phyloP scores from a whole-genome alignment of 805 yeast species.

The Monosporozyma yasuniensis region DNA sequence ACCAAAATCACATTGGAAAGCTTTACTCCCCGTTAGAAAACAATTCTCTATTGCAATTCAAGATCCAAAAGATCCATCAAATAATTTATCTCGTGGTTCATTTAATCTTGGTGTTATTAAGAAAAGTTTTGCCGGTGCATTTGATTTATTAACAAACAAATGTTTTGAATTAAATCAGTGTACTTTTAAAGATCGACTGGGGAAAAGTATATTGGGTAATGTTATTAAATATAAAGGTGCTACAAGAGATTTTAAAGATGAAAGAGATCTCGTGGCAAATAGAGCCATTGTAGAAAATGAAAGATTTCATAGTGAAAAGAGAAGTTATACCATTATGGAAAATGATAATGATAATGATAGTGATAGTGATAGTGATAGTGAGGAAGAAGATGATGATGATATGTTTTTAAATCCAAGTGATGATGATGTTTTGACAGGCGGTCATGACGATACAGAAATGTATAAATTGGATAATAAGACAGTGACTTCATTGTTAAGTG shows the following conservation, averaged over 20 bases:
- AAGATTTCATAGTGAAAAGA: slow-evolving; percentile 19
- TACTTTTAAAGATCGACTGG: slow-evolving; percentile 56
- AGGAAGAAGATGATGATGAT: slow-evolving; percentile 8
- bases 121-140: slow-evolving; percentile 84
- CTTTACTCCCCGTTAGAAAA: slow-evolving; percentile 32
- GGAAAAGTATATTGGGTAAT: slow-evolving; percentile 69
- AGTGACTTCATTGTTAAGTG: slow-evolving; percentile 3
- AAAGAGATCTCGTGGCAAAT: slow-evolving; percentile 52
- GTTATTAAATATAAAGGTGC: slow-evolving; percentile 68
- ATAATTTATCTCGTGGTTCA: slow-evolving; percentile 79
- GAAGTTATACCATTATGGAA: slow-evolving; percentile 9
- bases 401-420: slow-evolving; percentile 16
- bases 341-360: slow-evolving; percentile 15
- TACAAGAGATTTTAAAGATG: slow-evolving; percentile 70
- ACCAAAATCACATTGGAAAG: slow-evolving; percentile 46
- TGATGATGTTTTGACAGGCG: slow-evolving; percentile 17
- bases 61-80: slow-evolving; percentile 77
- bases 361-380: slow-evolving; percentile 16
- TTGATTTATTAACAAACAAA: slow-evolving; percentile 59
- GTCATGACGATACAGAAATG: slow-evolving; percentile 15
- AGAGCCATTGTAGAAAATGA: slow-evolving; percentile 41
- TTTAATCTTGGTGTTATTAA: slow-evolving; percentile 71
- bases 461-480: slow-evolving; percentile 11
- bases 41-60: slow-evolving; percentile 65
- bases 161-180: slow-evolving; percentile 66